Evolutionary conservation across 345 rosid species (phyloP).

Genomic region (Bruguiera sexangula): DNA sequence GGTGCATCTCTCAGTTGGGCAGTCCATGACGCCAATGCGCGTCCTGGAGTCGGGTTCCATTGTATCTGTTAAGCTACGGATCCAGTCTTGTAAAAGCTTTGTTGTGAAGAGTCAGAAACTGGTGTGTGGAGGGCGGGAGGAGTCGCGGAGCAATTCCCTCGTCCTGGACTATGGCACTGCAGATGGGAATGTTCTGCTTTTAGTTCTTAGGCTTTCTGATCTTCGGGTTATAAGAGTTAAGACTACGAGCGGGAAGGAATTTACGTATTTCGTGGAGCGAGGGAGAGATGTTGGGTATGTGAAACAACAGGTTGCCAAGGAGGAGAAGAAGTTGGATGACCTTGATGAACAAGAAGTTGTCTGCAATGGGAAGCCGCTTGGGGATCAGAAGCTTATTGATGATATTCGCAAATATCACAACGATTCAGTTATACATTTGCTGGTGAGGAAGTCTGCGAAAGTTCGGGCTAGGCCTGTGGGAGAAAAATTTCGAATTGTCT

Average conservation of each 20-base stretch:
- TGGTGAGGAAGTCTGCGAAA: constrained; percentile 60
- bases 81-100: constrained; percentile 55
- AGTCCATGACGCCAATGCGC: constrained; percentile 38
- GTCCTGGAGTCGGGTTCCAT: constrained; percentile 54
- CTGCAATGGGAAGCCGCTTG: constrained; percentile 59
- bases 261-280: constrained; percentile 51
- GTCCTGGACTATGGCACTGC: constrained; percentile 55
- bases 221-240: constrained; percentile 61
- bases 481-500: constrained; percentile 60
- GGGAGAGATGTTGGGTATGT: constrained; percentile 69
- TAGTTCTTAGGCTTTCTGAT: constrained; percentile 71
- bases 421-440: constrained; percentile 57
- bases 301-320: constrained; percentile 52
- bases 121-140: constrained; percentile 56
- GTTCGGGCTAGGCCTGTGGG: constrained; percentile 54
- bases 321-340: constrained; percentile 45
- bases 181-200: constrained; percentile 65
- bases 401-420: constrained; percentile 40
- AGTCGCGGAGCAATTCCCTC: constrained; percentile 53
- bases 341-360: constrained; percentile 58
- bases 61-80: constrained; percentile 55
- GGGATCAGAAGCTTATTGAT: constrained; percentile 61
- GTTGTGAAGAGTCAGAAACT: constrained; percentile 59
- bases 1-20: constrained; percentile 34
- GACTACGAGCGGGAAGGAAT: constrained; percentile 53